Base-by-base conservation (phyloP, 139 green algal genomes). In the Pseudopediastrum boryanum region DNA sequence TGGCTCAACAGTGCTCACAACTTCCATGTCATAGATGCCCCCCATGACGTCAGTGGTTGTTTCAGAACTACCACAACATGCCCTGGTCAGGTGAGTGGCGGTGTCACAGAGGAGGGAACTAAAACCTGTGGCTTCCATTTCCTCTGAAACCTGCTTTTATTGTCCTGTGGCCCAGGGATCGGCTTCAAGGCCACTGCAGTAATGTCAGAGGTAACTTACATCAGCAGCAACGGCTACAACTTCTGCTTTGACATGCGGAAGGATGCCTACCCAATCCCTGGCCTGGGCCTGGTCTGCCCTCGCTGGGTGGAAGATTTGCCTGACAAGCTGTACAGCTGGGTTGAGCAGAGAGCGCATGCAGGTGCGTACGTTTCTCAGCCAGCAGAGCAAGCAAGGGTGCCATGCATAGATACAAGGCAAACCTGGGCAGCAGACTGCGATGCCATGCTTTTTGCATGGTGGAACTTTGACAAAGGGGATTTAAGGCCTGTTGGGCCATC, bases 181-280 rank as follows among this genome's bases (percentile, higher is more conserved):
- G 69, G 69, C 23, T 77, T 77, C 46, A 77, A 77, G 48, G 69
- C 69, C 4, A 77, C 69, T 35, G 69, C 69, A 19, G 69, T 66
- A n/a, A 50, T 35, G 4, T 66, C 69, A 2, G 46, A 77, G 48
- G 50, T 21, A 13, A 77, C 46, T 19, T 63, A 77, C 46, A 63
- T 64, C 29, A n/a, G 21, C 27, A 63, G 69, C 69, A 48, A 43
- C 31, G 69, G 48, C 13, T 77, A 64, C 10, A 0, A 35, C 23
- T 77, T 77, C 48, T 65, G 48, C 48, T 77, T 77, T 33, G 69
- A 77, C 48, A 56, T 77, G 69, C 46, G 69, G 27, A 48, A 29
- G 19, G 69, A 36, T 0, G 69, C 29, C 2, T 77, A 51, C 25
- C 2, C n/a, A 5, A 50, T 66, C 48, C 27, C 31, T 27, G 35